A percentile compares a stretch with the other conserved stretches of the same genome.
phyloP scores from a whole-genome alignment of 148 eudicot genomes.

The Tetragonia tetragonoides region DNA sequence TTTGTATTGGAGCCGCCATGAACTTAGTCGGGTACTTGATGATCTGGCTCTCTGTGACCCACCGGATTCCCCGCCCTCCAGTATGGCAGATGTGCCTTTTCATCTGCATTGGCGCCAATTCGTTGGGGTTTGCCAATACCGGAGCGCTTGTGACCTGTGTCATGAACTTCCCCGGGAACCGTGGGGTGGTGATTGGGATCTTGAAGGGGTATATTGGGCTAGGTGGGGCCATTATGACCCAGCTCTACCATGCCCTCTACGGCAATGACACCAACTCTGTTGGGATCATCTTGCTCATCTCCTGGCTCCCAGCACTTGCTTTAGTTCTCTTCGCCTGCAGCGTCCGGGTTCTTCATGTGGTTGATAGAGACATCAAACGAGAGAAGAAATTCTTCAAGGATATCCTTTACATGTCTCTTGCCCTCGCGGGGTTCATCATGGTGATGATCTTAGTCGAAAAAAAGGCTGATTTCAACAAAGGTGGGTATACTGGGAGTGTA shows the following conservation, averaged over 20 bases:
- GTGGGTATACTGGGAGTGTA: constrained; percentile 25
- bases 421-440: constrained; percentile 27
- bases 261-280: constrained; percentile 15
- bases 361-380: constrained; percentile 19
- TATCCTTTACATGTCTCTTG: constrained; percentile 22
- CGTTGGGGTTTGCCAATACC: constrained; percentile 28
- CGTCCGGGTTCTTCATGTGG: constrained; percentile 22
- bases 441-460: constrained; percentile 22
- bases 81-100: constrained; percentile 32
- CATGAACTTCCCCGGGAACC: constrained; percentile 32
- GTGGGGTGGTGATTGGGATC: constrained; percentile 34
- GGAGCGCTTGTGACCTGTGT: constrained; percentile 34
- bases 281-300: constrained; percentile 31
- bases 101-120: constrained; percentile 30
- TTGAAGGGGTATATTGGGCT: constrained; percentile 35
- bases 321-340: constrained; percentile 26
- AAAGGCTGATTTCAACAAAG: constrained; percentile 21
- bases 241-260: constrained; percentile 32
- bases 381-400: constrained; percentile 28
- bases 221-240: constrained; percentile 37
- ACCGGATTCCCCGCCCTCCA: constrained; percentile 22
- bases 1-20: constrained; percentile 23
- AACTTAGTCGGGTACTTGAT: constrained; percentile 31
- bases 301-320: constrained; percentile 30
- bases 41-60: constrained; percentile 31